Conservation (phyloP, 164 flowering plant species). For the Santalum album region DNA sequence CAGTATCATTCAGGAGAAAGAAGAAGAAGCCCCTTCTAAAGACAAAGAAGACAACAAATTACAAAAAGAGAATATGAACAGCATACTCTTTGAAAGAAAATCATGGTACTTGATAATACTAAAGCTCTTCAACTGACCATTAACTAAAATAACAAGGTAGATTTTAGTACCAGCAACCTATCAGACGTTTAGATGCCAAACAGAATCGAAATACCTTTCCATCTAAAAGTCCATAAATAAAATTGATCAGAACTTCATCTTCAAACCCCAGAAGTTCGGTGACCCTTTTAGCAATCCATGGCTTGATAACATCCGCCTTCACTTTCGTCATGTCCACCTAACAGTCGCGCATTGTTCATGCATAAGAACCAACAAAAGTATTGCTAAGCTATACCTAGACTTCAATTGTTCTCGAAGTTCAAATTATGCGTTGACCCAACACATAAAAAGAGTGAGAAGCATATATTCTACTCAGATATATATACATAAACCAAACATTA, state of each 20-base stretch:
- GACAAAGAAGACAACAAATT: not conserved
- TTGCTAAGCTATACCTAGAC: no score
- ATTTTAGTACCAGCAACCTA: not conserved
- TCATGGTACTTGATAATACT: not conserved
- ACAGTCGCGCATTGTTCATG: no score
- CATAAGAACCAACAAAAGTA: no score
- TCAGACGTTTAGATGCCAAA: no score
- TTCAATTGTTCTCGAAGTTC: no score
- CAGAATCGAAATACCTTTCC: no score
- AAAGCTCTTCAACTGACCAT: not conserved
- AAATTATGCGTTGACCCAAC: no score
- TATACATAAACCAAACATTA: not conserved
- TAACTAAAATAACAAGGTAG: not conserved
- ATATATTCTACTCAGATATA: no score
- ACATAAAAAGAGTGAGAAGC: no score
- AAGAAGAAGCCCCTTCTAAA: not conserved
- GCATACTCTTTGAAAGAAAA: not conserved
- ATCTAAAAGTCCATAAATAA: slow-evolving; percentile 76
- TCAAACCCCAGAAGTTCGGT: slow-evolving; percentile 95
- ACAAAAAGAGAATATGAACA: not conserved
- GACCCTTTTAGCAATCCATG: slow-evolving; percentile 86
- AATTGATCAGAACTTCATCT: slow-evolving; percentile 91
- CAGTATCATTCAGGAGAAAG: no score
- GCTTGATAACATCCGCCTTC: slow-evolving; percentile 81
- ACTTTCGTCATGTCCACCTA: slow-evolving; percentile 88